Base-by-base conservation (phyloP, 2,329 filamentous ascomycete genomes). In the Triangularia verruculosa region DNA sequence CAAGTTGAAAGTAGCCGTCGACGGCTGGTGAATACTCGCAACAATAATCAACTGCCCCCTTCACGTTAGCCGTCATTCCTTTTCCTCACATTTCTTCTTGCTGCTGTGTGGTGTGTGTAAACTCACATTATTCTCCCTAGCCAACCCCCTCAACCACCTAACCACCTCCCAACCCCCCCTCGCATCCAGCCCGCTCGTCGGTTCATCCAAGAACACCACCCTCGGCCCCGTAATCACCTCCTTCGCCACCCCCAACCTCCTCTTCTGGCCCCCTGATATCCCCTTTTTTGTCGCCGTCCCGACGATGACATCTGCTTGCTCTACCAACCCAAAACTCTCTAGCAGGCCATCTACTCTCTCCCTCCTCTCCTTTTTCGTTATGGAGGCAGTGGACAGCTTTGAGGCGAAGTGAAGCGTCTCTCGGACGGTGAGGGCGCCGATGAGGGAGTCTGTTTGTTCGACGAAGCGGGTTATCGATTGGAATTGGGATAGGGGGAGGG, bases 371-470 rank as follows among this genome's bases (percentile, higher is more conserved):
- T 78, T 74, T 67, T 85, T 77, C 0, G 76, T 1, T 24, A 72
- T 73, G 57, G 79, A 81, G 1, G 83, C 73, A 75, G 69, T 89
- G 70, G 65, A 87, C 77, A 96, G 83, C 27, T 89, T 84, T 0
- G 91, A 90, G 0, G 91, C 89, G 74, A 96, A 96, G 66, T 87
- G 78, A 65, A 96, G 77, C 0, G 92, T 96, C 78, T 96, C 92
- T 27, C 84, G 81, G 8, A 94, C 90, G 0, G 92, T 96, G 67
- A 96, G 79, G 0, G 89, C 89, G 4, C 92, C 92, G 58, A 94
- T 89, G 12, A 96, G 81, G 0, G 91, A 89, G 78, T 96, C 92
- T 68, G 96, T 91, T 74, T 96, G 92, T 78, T 96, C 92, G 22
- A 96, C 92, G 72, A 93, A 96, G 55, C 86, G 86, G 61, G 85